Conservation (phyloP, 768 basidiomycete genomes). For the Multifurca ochricompacta region DNA sequence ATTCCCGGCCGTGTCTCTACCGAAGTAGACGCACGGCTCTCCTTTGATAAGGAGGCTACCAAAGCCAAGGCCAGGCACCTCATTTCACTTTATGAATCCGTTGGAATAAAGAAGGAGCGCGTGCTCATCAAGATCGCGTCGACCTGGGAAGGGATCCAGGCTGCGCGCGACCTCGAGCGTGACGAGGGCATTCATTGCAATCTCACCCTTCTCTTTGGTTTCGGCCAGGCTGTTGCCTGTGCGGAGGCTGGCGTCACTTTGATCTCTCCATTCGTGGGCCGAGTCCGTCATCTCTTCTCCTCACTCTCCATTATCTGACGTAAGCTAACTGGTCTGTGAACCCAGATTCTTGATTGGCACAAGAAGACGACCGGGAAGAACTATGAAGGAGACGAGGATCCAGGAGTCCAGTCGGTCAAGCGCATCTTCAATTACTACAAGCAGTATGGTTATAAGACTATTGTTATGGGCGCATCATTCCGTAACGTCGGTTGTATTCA, state of each 20-base stretch:
- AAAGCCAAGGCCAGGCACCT: constrained; percentile 87
- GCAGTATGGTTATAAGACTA: constrained; percentile 96
- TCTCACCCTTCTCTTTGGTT: constrained; percentile 97
- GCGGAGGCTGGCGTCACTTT: constrained; percentile 97
- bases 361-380: constrained; percentile 80
- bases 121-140: constrained; percentile 99
- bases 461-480: constrained; percentile 99
- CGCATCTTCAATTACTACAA: constrained; percentile 99
- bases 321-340: constrained; percentile 15
- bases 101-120: constrained; percentile 90
- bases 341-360: constrained; percentile 97
- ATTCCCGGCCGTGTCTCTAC: constrained; percentile 99
- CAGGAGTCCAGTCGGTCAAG: constrained; percentile 92
- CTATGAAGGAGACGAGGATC: constrained; percentile 89
- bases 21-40: constrained; percentile 96
- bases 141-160: constrained; percentile 99
- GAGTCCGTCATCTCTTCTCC: constrained; percentile 46
- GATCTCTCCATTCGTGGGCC: constrained; percentile 98
- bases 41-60: constrained; percentile 90
- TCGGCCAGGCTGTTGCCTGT: constrained; percentile 96
- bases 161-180: constrained; percentile 89
- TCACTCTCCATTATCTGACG: neutral
- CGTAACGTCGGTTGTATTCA: constrained; percentile 63
- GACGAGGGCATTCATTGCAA: constrained; percentile 97
- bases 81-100: constrained; percentile 89